These are phyloP conservation scores for Ceratocystiopsis minuta DNA, from an alignment of 2,329 filamentous ascomycete genomes.

Conservation along the genomic window DNA sequence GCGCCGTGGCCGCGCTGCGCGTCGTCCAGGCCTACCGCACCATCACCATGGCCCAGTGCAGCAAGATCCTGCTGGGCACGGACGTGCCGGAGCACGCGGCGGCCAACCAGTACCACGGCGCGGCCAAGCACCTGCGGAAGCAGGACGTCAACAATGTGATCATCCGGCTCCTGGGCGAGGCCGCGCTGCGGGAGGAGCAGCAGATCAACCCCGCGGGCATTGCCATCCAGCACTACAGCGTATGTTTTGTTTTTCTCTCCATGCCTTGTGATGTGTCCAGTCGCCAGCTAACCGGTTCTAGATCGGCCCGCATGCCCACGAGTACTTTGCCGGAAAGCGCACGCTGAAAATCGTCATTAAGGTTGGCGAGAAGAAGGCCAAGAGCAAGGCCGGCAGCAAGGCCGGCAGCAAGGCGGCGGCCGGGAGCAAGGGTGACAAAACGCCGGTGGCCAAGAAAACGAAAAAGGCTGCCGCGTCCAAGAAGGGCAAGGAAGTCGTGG, in stretches of 20 bases:
- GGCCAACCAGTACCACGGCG: conserved; percentile 40
- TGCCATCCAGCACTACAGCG: conserved; percentile 54
- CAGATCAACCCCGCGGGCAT: conserved; percentile 46
- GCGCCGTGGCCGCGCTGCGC: conserved; percentile 51
- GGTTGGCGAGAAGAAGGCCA: conserved; percentile 12
- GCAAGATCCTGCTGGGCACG: conserved; percentile 66
- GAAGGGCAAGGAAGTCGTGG: conserved; percentile 8
- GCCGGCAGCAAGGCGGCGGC: background rate
- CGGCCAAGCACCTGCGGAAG: conserved; percentile 50
- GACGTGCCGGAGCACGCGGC: conserved; percentile 40
- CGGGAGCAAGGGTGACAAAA: background rate
- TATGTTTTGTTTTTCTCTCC: conserved; percentile 23
- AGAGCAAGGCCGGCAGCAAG: background rate
- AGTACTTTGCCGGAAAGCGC: conserved; percentile 26
- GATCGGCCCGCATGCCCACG: conserved; percentile 23
- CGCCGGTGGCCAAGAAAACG: background rate
- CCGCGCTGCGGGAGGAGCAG: conserved; percentile 55
- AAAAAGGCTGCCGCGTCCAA: conserved; percentile 6
- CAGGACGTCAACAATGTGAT: conserved; percentile 75
- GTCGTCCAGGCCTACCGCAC: conserved; percentile 44
- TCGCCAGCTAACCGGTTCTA: conserved; percentile 2
- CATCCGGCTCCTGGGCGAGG: conserved; percentile 53
- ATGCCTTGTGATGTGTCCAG: background rate
- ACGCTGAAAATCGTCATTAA: conserved; percentile 26
- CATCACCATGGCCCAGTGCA: conserved; percentile 61